Percentiles rank a stretch among this genome's conserved stretches.
These are phyloP conservation scores for Hawksworthiomyces lignivorus DNA, from an alignment of 2,329 filamentous ascomycete genomes.

Conservation along the genomic window DNA sequence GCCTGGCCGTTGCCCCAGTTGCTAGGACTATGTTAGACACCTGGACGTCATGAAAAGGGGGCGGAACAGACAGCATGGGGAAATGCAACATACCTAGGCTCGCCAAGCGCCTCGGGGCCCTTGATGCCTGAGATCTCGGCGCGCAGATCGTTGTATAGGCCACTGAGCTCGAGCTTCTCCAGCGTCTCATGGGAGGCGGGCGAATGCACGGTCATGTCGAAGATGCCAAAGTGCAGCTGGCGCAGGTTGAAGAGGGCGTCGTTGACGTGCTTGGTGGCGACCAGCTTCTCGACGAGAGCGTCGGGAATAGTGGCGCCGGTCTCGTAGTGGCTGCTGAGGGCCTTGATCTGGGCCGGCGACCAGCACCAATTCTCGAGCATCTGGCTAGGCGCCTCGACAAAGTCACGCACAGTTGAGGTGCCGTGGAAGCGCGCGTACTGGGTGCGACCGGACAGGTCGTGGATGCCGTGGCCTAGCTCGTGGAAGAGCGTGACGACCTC, in stretches of 20 bases:
- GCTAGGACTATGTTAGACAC: conserved; percentile 25
- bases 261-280: conserved; percentile 74
- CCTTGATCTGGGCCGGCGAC: conserved; percentile 56
- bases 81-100: conserved; percentile 38
- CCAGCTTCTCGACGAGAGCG: conserved; percentile 64
- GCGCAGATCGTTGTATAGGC: conserved; percentile 65
- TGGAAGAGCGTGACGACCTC: conserved; percentile 81
- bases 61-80: background rate
- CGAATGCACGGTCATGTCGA: conserved; percentile 75
- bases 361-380: conserved; percentile 75
- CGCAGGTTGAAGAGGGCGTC: conserved; percentile 70
- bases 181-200: conserved; percentile 62
- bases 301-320: conserved; percentile 64
- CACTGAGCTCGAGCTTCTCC: conserved; percentile 55
- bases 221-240: conserved; percentile 74
- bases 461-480: conserved; percentile 64
- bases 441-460: conserved; percentile 57
- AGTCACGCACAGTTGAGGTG: conserved; percentile 58
- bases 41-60: conserved; percentile 1
- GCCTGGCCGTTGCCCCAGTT: conserved; percentile 72
- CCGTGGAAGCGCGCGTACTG: conserved; percentile 61
- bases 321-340: conserved; percentile 66
- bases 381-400: conserved; percentile 64
- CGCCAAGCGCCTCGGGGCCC: conserved; percentile 60
- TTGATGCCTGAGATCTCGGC: conserved; percentile 65